Evolutionary conservation across 2,329 filamentous ascomycete species (phyloP).

Genomic region (Pseudocercospora pini-densiflorae): DNA sequence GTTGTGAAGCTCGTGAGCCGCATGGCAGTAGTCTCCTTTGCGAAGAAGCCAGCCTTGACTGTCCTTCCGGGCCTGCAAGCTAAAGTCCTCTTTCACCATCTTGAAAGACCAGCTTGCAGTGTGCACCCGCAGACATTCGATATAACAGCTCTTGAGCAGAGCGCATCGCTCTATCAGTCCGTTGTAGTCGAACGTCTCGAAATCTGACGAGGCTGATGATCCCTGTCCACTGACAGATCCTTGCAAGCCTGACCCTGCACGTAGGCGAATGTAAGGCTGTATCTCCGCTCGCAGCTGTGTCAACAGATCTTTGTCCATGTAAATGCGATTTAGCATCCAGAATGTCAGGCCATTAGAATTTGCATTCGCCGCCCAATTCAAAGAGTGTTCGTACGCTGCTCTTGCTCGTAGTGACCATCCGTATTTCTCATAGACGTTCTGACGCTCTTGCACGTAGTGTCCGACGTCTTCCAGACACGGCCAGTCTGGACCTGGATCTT

Average conservation of each 20-base stretch:
- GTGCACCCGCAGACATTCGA: slow-evolving; percentile 43
- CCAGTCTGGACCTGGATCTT: slow-evolving; percentile 40
- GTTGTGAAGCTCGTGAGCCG: slow-evolving; percentile 42
- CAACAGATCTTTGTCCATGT: slow-evolving; percentile 36
- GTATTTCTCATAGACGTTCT: slow-evolving; percentile 36
- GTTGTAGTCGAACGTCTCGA: slow-evolving; percentile 40
- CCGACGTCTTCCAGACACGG: slow-evolving; percentile 41
- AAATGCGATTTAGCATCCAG: slow-evolving; percentile 44
- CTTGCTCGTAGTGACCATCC: slow-evolving; percentile 37
- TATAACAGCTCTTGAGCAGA: slow-evolving; percentile 43
- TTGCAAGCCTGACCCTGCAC: slow-evolving; percentile 39
- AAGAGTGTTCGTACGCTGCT: slow-evolving; percentile 46
- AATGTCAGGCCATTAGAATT: slow-evolving; percentile 55
- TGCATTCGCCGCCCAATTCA: slow-evolving; percentile 61
- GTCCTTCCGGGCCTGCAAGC: slow-evolving; percentile 41
- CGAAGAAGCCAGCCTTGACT: slow-evolving; percentile 36
- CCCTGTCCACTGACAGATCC: slow-evolving; percentile 30
- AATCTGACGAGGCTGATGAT: neutral
- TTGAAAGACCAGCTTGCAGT: slow-evolving; percentile 42
- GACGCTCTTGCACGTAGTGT: slow-evolving; percentile 36
- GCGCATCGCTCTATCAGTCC: slow-evolving; percentile 39
- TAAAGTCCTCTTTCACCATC: slow-evolving; percentile 40
- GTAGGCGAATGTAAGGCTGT: slow-evolving; percentile 36
- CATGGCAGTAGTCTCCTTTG: slow-evolving; percentile 42
- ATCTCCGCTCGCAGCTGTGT: slow-evolving; percentile 42